Evolutionary conservation across 371 early-diverging fungal species (phyloP), one percentile per base, ranked within the genome.

Genomic region (Mortierella polycephala): DNA sequence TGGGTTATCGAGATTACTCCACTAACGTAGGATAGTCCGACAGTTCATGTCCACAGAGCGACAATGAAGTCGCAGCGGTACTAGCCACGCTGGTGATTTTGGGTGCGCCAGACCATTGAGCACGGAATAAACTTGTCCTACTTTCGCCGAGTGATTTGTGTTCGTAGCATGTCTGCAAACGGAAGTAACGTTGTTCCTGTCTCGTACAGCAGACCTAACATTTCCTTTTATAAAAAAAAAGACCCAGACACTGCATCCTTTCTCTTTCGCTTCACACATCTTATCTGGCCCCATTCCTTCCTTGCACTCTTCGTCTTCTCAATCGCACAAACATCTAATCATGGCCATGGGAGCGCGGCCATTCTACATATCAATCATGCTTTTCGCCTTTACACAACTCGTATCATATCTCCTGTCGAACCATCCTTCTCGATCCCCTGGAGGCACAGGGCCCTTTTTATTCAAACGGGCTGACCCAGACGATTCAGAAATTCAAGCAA

Each of bases 311-410:
- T 37, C 50, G 23, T 30, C 14, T 11, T 51, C 13, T 2, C 62
- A 37, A 41, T 21, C 41, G 11, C 41, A 20, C 41, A 51, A 16
- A 9, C 51, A 7, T 62, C 21, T 18, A 60, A 51, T 57, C 51
- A 66, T 62, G 63, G 50, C 66, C 50, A 50, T 18, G 9, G 58
- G 55, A 20, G 46, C 63, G 23, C 50, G 62, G 44, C 63, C 66
- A 21, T 66, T 75, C 50, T 75, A 65, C 52, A 41, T 69, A 1
- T 40, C 69, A 1, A 51, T 66, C 53, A 62, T 62, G 6, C 54
- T 69, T 45, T 75, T 69, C 45, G 62, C 62, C 6, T 75, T 75
- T 53, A 4, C 54, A 11, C 70, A 75, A 37, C 44, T 75, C 56
- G 44, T 69, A n/a, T 37, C 53, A 13, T 54, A 54, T 18, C 46